These are phyloP conservation scores for Dendrothele bispora DNA, from an alignment of 768 basidiomycete genomes.

Conservation along the genomic window DNA sequence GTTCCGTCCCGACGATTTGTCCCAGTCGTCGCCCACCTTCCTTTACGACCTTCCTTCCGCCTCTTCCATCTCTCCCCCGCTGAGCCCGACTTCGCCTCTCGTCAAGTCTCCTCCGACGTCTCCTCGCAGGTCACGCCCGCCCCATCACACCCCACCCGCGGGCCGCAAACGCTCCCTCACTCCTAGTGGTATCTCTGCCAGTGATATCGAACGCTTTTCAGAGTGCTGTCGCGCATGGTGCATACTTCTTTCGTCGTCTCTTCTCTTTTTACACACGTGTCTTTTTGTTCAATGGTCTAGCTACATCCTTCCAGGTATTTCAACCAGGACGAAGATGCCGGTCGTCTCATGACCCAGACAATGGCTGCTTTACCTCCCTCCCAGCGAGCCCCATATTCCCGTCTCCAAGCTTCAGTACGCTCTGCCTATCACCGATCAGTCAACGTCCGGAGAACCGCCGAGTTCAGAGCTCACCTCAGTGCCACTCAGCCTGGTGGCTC, in stretches of 20 bases:
- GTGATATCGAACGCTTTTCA: constrained; percentile 77
- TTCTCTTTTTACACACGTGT: constrained; percentile 2
- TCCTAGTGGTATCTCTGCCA: constrained; percentile 62
- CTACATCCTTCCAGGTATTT: constrained; percentile 62
- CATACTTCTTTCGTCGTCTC: constrained; percentile 15
- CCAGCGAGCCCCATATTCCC: constrained; percentile 84
- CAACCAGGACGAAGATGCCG: constrained; percentile 76
- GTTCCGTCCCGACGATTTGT: constrained; percentile 42
- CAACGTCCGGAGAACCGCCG: constrained; percentile 72
- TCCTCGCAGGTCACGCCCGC: constrained; percentile 46
- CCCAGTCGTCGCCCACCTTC: constrained; percentile 54
- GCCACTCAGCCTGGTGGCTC: constrained; percentile 82
- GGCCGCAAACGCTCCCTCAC: constrained; percentile 66
- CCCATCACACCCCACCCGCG: constrained; percentile 57
- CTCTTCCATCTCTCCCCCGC: constrained; percentile 56
- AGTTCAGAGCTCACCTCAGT: constrained; percentile 82
- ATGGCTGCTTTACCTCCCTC: constrained; percentile 77
- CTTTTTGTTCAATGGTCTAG: constrained; percentile 9
- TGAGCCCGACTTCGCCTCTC: constrained; percentile 44
- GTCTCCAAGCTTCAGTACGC: constrained; percentile 83
- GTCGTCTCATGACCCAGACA: constrained; percentile 79
- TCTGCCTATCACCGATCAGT: constrained; percentile 83
- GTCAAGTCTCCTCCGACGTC: constrained; percentile 59
- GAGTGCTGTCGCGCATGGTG: constrained; percentile 80
- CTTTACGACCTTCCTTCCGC: constrained; percentile 76